Evolutionary conservation across 345 rosid genomes (phyloP), one percentile per base, ranked within the genome.

Genomic region (Raphanus raphanistrum): DNA sequence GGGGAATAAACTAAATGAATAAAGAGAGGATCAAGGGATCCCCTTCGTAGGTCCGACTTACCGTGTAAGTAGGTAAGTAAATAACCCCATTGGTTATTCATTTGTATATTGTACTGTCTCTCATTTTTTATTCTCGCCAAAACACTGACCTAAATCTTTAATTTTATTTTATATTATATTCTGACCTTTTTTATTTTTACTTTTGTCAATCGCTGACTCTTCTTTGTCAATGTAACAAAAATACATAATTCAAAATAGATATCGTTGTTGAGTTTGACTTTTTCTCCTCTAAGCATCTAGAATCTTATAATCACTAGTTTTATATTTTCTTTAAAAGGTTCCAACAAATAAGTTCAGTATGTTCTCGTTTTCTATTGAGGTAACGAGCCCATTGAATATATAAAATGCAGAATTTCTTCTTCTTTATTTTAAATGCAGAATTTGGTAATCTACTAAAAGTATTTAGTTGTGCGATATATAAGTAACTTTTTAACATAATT

Each of bases 1-100:
- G 70, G 80, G 80, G 70, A 75, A 76, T 76, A 75, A 52, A 76
- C 75, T 63, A 76, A 76, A 76, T 67, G n/a, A 16, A 48, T 27
- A 48, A 68, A 67, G 26, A 36, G 41, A 55, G 68, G n/a, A n/a
- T n/a, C n/a, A n/a, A n/a, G n/a, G n/a, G 76, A 6, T 57, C 76
- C 70, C 0, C 70, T 77, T 77, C 65, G 66, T 27, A 4, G 80
- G 65, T 70, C 71, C 71, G 43, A 76, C 28, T 70, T 17, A 6
- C 29, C 52, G 17, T 63, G 13, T n/a, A 31, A 32, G 25, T 7
- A 6, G 54, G 63, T 54, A 31, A 32, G 25, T 7, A 6, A 35
- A 54, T 54, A 50, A 13, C 3, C 28, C 45, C 50, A 57, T 77
- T 70, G 35, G 64, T 21, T 38, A 8, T 29, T 70, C 5, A 27